Evolutionary conservation across 225 moss, liverwort and hornwort species (phyloP).

Genomic region (Ulota crispa): DNA sequence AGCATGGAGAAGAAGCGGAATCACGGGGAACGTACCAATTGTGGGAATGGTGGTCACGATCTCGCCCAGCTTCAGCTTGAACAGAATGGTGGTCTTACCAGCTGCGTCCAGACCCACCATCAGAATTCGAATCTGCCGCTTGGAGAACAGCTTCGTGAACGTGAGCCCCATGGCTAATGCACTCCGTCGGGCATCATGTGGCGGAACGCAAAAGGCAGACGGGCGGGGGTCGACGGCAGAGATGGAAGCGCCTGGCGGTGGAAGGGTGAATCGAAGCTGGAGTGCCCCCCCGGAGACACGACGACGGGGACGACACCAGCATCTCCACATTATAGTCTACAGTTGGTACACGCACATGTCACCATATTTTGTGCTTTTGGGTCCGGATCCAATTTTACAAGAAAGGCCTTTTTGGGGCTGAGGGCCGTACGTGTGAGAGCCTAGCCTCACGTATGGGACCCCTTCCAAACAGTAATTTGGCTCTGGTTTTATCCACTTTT

Average conservation of each 20-base stretch:
- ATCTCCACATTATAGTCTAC: no score
- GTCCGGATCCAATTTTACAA: no score
- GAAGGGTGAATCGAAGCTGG: neutral
- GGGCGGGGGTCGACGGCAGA: no score
- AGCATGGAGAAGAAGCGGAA: neutral
- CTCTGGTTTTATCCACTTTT: no score
- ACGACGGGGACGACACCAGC: neutral
- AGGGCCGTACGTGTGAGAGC: no score
- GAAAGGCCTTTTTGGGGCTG: no score
- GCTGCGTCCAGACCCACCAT: slow-evolving; percentile 98
- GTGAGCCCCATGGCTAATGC: slow-evolving; percentile 83
- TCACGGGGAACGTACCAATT: slow-evolving; percentile 46
- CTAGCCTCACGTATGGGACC: no score
- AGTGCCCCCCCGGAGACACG: neutral
- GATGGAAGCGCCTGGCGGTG: neutral
- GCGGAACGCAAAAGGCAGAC: neutral
- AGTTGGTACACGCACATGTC: no score
- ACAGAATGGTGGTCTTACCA: slow-evolving; percentile 91
- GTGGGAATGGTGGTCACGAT: slow-evolving; percentile 90
- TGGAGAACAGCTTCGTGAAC: slow-evolving; percentile 88
- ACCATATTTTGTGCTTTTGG: no score
- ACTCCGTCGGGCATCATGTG: slow-evolving; percentile 4
- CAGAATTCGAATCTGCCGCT: slow-evolving; percentile 91
- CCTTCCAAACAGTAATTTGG: no score
- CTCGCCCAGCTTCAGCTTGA: slow-evolving; percentile 90